These are phyloP conservation scores for Volvox africanus DNA, from an alignment of 139 green algal species.

Conservation along the genomic window DNA sequence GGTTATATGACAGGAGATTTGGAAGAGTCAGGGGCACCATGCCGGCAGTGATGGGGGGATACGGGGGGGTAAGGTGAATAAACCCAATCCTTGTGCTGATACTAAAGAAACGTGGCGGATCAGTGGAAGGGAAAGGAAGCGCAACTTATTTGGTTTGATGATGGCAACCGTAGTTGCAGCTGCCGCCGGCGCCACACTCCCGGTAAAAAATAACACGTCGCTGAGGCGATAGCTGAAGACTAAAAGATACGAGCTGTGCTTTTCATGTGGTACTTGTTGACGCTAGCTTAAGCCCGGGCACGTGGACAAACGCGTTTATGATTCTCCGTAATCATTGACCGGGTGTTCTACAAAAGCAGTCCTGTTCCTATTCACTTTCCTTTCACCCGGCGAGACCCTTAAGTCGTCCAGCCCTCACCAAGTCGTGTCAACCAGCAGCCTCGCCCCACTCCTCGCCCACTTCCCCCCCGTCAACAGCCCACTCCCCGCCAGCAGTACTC, in stretches of 20 bases:
- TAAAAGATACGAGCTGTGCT: too few species aligned
- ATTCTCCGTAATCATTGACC: too few species aligned
- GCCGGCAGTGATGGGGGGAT: neutral
- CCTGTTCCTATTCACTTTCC: neutral
- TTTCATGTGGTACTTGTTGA: too few species aligned
- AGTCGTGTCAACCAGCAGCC: neutral
- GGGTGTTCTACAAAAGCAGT: too few species aligned
- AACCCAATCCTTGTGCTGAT: neutral
- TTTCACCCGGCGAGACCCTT: neutral
- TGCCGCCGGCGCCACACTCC: too few species aligned
- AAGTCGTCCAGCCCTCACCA: neutral
- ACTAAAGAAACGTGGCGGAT: neutral
- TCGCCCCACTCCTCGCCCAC: neutral
- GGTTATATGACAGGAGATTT: neutral
- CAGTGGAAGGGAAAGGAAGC: neutral
- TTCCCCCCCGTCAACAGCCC: neutral
- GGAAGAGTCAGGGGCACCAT: neutral
- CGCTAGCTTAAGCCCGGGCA: too few species aligned
- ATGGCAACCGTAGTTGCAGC: too few species aligned
- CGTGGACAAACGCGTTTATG: too few species aligned
- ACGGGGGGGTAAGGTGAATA: neutral
- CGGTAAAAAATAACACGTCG: too few species aligned
- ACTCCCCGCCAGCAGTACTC: slow-evolving; percentile 29
- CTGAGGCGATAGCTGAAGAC: too few species aligned
- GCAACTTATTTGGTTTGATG: too few species aligned